These are phyloP conservation scores for Aspergillus tanneri DNA, from an alignment of 2,329 filamentous ascomycete genomes.

Conservation along the genomic window DNA sequence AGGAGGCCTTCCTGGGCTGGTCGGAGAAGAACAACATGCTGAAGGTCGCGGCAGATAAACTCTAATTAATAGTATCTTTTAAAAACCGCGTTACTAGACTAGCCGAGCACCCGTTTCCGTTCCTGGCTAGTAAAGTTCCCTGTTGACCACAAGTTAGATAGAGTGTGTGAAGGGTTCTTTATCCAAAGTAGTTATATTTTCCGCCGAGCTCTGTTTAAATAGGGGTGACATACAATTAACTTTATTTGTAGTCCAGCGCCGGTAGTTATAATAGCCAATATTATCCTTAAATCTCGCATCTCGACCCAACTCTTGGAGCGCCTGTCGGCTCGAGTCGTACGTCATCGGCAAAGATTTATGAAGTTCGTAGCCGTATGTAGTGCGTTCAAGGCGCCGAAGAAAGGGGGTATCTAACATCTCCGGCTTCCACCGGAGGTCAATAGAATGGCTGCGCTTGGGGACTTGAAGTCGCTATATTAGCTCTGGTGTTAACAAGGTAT, in stretches of 20 bases:
- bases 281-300: slow-evolving; percentile 28
- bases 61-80: slow-evolving; percentile 30
- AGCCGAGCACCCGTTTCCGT: slow-evolving; percentile 26
- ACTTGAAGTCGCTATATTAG: slow-evolving; percentile 27
- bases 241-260: slow-evolving; percentile 28
- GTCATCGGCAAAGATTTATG: slow-evolving; percentile 25
- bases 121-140: slow-evolving; percentile 30
- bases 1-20: slow-evolving; percentile 26
- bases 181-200: slow-evolving; percentile 1
- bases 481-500: slow-evolving; percentile 25
- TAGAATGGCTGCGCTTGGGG: slow-evolving; percentile 17
- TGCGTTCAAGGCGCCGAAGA: slow-evolving; percentile 25
- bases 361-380: slow-evolving; percentile 24
- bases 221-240: slow-evolving; percentile 24
- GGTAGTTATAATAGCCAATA: slow-evolving; percentile 31
- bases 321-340: slow-evolving; percentile 24
- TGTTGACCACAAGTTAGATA: slow-evolving; percentile 15
- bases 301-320: slow-evolving; percentile 25
- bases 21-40: slow-evolving; percentile 29
- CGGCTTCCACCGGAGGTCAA: slow-evolving; percentile 24
- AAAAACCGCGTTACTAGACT: slow-evolving; percentile 27
- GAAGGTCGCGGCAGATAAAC: slow-evolving; percentile 27
- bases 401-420: slow-evolving; percentile 25
- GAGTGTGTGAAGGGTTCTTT: slow-evolving; percentile 4
- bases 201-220: slow-evolving; percentile 1